Percentiles rank a stretch among this genome's conserved stretches.
Conservation (phyloP, 345 rosid genomes). For the Euphorbia pulcherrima region DNA sequence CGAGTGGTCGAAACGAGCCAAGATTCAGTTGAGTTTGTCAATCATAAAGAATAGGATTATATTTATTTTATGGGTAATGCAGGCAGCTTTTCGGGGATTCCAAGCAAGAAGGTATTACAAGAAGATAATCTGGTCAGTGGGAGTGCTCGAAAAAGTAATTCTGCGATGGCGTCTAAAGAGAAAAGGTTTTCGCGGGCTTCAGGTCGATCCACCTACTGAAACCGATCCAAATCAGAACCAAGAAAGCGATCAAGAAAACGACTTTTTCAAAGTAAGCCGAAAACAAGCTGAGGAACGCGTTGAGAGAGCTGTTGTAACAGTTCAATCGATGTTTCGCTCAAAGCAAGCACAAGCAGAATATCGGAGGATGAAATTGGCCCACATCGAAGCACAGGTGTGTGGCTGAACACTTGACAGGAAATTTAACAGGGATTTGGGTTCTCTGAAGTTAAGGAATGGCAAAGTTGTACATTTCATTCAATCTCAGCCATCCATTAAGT, state of each 20-base stretch:
- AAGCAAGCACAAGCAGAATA: conserved; percentile 91
- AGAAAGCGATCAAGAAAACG: conserved; percentile 57
- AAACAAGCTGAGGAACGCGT: conserved; percentile 90
- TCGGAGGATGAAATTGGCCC: conserved; percentile 71
- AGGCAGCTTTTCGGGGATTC: conserved; percentile 87
- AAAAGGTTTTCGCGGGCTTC: conserved; percentile 77
- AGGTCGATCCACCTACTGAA: conserved; percentile 39
- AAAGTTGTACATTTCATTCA: no score
- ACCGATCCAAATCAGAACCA: conserved; percentile 24
- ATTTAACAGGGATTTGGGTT: no score
- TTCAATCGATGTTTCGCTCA: conserved; percentile 93
- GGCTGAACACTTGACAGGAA: conserved; percentile 4
- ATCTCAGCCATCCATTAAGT: no score
- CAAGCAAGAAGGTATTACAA: conserved; percentile 73
- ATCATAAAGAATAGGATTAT: neutral
- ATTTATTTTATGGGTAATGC: conserved; percentile 23
- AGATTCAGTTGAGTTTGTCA: neutral
- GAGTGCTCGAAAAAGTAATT: conserved; percentile 84
- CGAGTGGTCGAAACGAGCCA: neutral
- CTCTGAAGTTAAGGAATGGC: no score
- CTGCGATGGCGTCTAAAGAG: conserved; percentile 87
- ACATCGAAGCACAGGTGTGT: conserved; percentile 61
- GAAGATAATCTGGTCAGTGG: conserved; percentile 88
- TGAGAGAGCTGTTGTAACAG: conserved; percentile 74
- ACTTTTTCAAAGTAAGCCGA: conserved; percentile 63